Evolutionary conservation across 2,329 filamentous ascomycete genomes (phyloP).

Genomic region (Colletotrichum shisoi): DNA sequence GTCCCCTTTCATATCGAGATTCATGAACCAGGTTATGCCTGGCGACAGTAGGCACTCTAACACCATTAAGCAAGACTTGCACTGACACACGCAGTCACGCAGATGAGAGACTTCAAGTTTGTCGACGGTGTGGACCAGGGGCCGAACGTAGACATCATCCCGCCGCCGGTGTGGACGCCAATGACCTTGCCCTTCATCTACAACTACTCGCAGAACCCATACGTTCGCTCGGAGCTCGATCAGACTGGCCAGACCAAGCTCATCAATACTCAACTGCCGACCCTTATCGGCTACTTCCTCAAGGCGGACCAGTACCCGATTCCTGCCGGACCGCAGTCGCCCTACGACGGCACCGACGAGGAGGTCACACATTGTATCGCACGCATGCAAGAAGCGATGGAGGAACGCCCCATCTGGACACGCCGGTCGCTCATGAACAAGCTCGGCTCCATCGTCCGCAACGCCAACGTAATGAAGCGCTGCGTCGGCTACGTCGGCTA

Average conservation of each 20-base stretch:
- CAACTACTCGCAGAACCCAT: conserved; percentile 85
- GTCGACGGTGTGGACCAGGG: conserved; percentile 64
- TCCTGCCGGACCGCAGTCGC: conserved; percentile 66
- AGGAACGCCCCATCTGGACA: conserved; percentile 84
- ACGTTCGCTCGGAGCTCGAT: conserved; percentile 70
- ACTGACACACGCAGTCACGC: conserved; percentile 48
- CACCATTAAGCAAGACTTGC: conserved; percentile 53
- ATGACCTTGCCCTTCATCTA: conserved; percentile 78
- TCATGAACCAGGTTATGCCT: conserved; percentile 74
- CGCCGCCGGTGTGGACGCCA: conserved; percentile 80
- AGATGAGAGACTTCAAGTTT: conserved; percentile 66
- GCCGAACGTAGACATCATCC: conserved; percentile 74
- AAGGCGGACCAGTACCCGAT: conserved; percentile 69
- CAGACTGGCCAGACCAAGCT: conserved; percentile 60
- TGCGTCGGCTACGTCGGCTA: conserved; percentile 87
- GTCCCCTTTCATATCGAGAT: conserved; percentile 73
- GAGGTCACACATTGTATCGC: conserved; percentile 70
- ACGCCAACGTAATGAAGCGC: conserved; percentile 70
- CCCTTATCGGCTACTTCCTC: conserved; percentile 66
- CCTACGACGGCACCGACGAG: conserved; percentile 66
- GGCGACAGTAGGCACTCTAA: conserved; percentile 66
- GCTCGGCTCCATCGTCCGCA: conserved; percentile 61
- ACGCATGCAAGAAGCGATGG: conserved; percentile 70
- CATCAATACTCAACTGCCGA: conserved; percentile 67
- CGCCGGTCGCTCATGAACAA: conserved; percentile 81